These are phyloP conservation scores for Tulasnella sp. DNA, from an alignment of 768 basidiomycete species.

Conservation along the genomic window DNA sequence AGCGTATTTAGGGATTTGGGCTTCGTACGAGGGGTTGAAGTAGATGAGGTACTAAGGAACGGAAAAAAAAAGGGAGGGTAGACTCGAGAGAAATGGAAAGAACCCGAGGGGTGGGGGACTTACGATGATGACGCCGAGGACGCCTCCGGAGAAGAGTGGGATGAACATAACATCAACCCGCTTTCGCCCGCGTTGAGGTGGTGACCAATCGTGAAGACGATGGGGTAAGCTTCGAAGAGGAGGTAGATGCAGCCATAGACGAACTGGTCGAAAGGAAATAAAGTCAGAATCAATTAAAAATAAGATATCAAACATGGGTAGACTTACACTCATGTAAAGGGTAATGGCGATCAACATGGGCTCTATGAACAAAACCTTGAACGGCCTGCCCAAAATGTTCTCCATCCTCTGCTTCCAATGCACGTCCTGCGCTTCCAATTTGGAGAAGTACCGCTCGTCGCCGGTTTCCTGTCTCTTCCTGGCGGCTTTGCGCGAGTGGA, in stretches of 20 bases:
- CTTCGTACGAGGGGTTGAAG: constrained; percentile 38
- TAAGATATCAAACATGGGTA: not conserved
- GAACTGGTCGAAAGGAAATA: constrained; percentile 4
- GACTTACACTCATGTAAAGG: constrained; percentile 37
- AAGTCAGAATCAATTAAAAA: not conserved
- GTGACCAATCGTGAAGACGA: constrained; percentile 34
- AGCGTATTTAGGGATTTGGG: constrained; percentile 32
- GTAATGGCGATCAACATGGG: constrained; percentile 36
- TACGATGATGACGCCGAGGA: constrained; percentile 35
- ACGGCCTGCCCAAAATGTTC: constrained; percentile 26
- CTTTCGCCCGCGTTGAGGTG: constrained; percentile 34
- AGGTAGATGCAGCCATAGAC: constrained; percentile 34
- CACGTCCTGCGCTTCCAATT: constrained; percentile 25
- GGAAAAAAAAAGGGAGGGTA: not conserved
- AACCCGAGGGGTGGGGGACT: constrained; percentile 31
- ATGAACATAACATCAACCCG: constrained; percentile 36
- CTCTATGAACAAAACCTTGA: constrained; percentile 29
- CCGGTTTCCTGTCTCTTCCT: constrained; percentile 27
- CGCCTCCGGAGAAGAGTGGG: constrained; percentile 31
- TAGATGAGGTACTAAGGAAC: constrained; percentile 35
- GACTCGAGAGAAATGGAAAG: not conserved
- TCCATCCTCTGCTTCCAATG: constrained; percentile 15
- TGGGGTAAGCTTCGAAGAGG: constrained; percentile 37
- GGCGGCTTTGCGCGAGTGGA: constrained; percentile 19
- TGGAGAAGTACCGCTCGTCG: constrained; percentile 21